Percentiles rank a stretch among this genome's conserved stretches.
phyloP scores from a whole-genome alignment of 2,329 filamentous ascomycete genomes.

The Ophiognomonia clavigignenti-juglandacearum region DNA sequence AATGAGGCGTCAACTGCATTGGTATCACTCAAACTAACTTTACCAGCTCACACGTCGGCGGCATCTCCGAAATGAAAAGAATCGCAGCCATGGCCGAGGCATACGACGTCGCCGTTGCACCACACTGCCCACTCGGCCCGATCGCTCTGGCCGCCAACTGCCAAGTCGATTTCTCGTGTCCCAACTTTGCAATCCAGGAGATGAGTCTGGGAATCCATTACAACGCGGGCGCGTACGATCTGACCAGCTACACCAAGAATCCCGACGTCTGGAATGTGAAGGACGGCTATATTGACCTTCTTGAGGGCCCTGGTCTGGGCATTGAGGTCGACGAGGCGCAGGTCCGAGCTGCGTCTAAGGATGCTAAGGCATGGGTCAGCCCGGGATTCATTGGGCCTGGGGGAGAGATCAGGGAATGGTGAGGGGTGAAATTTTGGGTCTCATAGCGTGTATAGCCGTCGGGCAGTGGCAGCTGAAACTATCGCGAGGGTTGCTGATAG shows the following conservation, averaged over 20 bases:
- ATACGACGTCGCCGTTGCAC: slow-evolving; percentile 60
- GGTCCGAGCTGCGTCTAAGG: slow-evolving; percentile 47
- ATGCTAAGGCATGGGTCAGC: slow-evolving; percentile 49
- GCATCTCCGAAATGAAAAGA: slow-evolving; percentile 57
- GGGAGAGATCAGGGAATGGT: slow-evolving; percentile 62
- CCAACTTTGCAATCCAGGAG: slow-evolving; percentile 61
- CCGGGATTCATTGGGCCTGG: slow-evolving; percentile 61
- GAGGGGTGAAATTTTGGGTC: too few relatives aligned
- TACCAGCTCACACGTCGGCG: slow-evolving; percentile 57
- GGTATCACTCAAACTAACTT: too few relatives aligned
- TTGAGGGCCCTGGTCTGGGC: slow-evolving; percentile 49
- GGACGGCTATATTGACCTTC: slow-evolving; percentile 51
- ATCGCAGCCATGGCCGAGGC: slow-evolving; percentile 61
- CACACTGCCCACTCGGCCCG: slow-evolving; percentile 60
- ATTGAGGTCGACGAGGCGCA: slow-evolving; percentile 61
- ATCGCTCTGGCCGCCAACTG: slow-evolving; percentile 60
- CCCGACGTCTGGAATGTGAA: slow-evolving; percentile 52
- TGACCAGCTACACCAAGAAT: slow-evolving; percentile 55
- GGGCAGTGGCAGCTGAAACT: too few relatives aligned
- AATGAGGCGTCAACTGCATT: too few relatives aligned
- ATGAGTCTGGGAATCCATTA: slow-evolving; percentile 69
- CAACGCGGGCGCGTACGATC: slow-evolving; percentile 53
- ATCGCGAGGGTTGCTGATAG: too few relatives aligned
- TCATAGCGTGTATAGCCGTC: too few relatives aligned
- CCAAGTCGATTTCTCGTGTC: slow-evolving; percentile 50